These are phyloP conservation scores for Sporothrix euskadiensis DNA, from an alignment of 2,329 filamentous ascomycete genomes.

Conservation along the genomic window DNA sequence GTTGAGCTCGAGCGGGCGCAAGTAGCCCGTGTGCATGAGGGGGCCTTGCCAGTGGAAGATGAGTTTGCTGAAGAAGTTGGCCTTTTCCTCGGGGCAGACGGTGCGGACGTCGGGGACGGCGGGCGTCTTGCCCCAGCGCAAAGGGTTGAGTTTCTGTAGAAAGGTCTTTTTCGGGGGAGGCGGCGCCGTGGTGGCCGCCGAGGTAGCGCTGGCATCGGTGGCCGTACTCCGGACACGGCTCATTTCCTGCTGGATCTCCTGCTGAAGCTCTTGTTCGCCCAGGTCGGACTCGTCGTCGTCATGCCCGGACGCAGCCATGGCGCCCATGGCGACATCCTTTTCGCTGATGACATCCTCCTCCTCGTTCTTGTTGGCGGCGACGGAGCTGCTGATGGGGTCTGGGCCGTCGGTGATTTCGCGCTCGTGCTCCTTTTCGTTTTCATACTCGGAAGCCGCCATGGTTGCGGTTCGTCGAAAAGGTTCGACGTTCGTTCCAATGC, in stretches of 20 bases:
- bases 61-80: conserved; percentile 71
- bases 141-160: conserved; percentile 62
- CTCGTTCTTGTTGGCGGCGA: background rate
- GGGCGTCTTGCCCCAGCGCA: conserved; percentile 60
- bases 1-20: conserved; percentile 75
- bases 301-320: conserved; percentile 44
- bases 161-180: conserved; percentile 50
- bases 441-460: conserved; percentile 29
- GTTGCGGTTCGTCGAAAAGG: background rate
- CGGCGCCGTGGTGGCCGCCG: conserved; percentile 34
- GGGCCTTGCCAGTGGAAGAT: conserved; percentile 90
- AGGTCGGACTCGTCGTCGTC: conserved; percentile 39
- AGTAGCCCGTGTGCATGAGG: conserved; percentile 82
- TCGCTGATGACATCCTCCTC: conserved; percentile 32
- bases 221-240: conserved; percentile 53
- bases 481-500: background rate
- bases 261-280: conserved; percentile 26
- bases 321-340: conserved; percentile 29
- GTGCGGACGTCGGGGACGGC: conserved; percentile 55
- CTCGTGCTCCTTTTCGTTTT: conserved; percentile 32
- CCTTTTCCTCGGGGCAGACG: conserved; percentile 68
- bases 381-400: conserved; percentile 31
- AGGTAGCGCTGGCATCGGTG: conserved; percentile 54
- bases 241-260: conserved; percentile 41
- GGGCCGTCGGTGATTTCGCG: conserved; percentile 30